These are phyloP conservation scores for Fraxinus paxiana DNA, from an alignment of 305 asterid genomes.

Conservation along the genomic window DNA sequence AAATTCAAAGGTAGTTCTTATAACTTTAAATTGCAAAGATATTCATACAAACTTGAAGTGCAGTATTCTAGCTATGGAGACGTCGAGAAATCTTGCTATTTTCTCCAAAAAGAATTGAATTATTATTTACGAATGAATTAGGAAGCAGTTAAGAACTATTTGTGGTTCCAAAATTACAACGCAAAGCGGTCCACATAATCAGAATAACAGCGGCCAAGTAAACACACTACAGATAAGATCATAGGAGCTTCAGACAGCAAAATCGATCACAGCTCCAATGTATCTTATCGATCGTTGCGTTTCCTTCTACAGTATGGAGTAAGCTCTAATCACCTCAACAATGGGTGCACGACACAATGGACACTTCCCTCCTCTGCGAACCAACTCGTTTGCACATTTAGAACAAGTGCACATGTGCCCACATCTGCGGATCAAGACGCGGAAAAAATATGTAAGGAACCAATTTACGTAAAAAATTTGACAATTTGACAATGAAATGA, in stretches of 20 bases:
- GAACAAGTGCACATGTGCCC: conserved; percentile 99
- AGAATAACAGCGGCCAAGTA: conserved; percentile 34
- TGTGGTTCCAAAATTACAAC: conserved; percentile 40
- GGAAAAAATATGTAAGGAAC: not conserved
- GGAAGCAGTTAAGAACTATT: conserved; percentile 34
- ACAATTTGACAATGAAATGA: not conserved
- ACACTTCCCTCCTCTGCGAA: conserved; percentile 94
- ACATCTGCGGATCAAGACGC: conserved; percentile 50
- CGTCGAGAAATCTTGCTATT: not conserved
- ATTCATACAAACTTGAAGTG: not conserved
- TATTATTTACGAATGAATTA: conserved; percentile 47
- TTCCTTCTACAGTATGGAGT: conserved; percentile 74
- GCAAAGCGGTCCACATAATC: conserved; percentile 34
- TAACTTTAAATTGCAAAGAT: not conserved
- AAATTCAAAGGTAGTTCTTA: not conserved
- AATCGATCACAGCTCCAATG: conserved; percentile 37
- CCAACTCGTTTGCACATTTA: conserved; percentile 88
- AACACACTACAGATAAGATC: conserved; percentile 25
- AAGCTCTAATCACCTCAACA: conserved; percentile 94
- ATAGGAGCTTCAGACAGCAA: conserved; percentile 21
- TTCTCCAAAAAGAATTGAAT: conserved; percentile 10
- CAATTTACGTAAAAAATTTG: not conserved
- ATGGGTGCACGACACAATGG: conserved; percentile 97
- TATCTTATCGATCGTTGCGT: conserved; percentile 21
- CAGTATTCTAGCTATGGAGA: not conserved